Conservation (phyloP, 306 rosid species). For the Quercus dentata region DNA sequence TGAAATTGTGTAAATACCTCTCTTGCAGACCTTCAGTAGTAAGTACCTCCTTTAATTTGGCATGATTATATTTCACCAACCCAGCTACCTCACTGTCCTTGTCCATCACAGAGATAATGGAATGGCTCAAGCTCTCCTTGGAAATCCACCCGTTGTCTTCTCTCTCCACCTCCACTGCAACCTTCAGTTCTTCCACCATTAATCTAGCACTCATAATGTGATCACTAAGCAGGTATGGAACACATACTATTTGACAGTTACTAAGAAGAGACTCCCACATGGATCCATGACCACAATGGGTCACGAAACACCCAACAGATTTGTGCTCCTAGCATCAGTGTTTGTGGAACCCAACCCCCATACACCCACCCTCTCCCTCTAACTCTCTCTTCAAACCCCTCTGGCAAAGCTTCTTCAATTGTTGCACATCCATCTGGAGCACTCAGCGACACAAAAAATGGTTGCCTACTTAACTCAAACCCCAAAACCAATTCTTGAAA, state of each 20-base stretch:
- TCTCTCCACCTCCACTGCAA: constrained; percentile 48
- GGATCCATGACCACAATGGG: no score
- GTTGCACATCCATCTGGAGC: no score
- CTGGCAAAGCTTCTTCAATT: no score
- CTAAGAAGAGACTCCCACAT: not conserved
- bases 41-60: constrained; percentile 25
- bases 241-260: constrained; percentile 47
- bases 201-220: constrained; percentile 55
- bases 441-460: no score
- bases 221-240: constrained; percentile 42
- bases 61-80: constrained; percentile 40
- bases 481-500: no score
- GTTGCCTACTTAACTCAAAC: no score
- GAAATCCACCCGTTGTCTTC: constrained; percentile 43
- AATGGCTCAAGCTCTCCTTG: constrained; percentile 43
- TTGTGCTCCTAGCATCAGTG: no score
- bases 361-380: no score
- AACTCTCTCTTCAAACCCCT: no score
- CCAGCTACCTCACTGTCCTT: constrained; percentile 34
- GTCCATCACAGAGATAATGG: constrained; percentile 48
- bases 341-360: no score
- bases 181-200: constrained; percentile 42
- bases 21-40: constrained; percentile 16
- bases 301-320: no score
- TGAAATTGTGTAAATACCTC: constrained; percentile 33